Evolutionary conservation across 495 filamentous ascomycete genomes (phyloP).

Genomic region (Glarea lozoyensis): DNA sequence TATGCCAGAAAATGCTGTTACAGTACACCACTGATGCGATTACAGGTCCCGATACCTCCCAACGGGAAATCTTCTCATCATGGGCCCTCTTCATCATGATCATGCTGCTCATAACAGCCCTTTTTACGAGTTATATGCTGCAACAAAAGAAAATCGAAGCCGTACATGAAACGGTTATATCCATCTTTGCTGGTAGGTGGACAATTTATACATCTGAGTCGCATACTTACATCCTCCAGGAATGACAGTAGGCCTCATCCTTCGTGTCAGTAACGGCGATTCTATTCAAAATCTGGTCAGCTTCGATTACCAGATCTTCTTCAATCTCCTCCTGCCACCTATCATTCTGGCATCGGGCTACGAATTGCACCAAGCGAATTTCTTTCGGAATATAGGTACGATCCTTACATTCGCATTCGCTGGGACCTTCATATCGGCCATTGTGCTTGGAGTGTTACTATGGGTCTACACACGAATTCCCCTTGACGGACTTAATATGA

Average conservation of each 20-base stretch:
- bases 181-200: conserved; percentile 85
- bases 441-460: conserved; percentile 80
- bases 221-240: conserved; percentile 39
- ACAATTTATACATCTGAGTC: neutral
- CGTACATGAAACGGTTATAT: conserved; percentile 94
- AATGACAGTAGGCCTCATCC: conserved; percentile 89
- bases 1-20: neutral
- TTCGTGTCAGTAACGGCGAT: conserved; percentile 68
- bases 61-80: conserved; percentile 89
- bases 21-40: conserved; percentile 7
- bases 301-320: conserved; percentile 98
- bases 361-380: conserved; percentile 95
- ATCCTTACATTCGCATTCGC: conserved; percentile 98
- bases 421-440: conserved; percentile 92
- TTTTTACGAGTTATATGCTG: conserved; percentile 94
- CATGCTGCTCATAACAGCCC: conserved; percentile 79
- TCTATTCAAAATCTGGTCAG: conserved; percentile 81
- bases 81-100: conserved; percentile 97
- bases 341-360: conserved; percentile 97
- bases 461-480: conserved; percentile 84
- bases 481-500: conserved; percentile 73
- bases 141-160: conserved; percentile 94
- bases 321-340: conserved; percentile 93
- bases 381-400: conserved; percentile 95
- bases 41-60: conserved; percentile 36